Base-by-base conservation (phyloP, 1,284 basidiomycete genomes). In the Fomitopsis palustris region DNA sequence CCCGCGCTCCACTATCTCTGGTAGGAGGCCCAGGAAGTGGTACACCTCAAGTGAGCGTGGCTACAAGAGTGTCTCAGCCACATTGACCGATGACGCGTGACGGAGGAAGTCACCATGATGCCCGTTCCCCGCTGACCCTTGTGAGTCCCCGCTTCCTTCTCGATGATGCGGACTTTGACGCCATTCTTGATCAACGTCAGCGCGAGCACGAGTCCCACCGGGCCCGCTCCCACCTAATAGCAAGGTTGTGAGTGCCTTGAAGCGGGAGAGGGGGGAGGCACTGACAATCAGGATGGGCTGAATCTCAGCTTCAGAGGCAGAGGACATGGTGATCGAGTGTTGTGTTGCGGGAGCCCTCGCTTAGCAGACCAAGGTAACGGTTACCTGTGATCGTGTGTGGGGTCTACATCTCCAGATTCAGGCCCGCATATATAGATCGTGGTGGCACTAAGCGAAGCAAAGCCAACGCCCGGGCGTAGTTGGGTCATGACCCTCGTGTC, bases 111-210 rank as follows among this genome's bases (percentile, higher is more conserved):
- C 21, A 74, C 75, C 63, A 69, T 69, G 12, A 73, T 37, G 0
- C 68, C 74, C 19, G 58, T 45, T 4, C 69, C 71, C 1, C 75
- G 70, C 23, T 71, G 68, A 2, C 68, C 65, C 21, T 62, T 43
- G 39, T 62, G 62, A 47, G 67, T 60, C 0, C 64, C 59, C 3
- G 42, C 53, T n/a, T 66, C 68, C 54, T 74, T 77, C 23, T 76
- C 69, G n/a, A 78, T 68, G 45, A 77, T 69, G 21, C 76, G 73
- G 6, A 77, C 70, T 3, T 72, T 60, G 0, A 70, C 56, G 25
- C 67, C 65, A 47, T 69, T 64, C 59, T 69, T 61, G 9, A 58
- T 56, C 6, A 72, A 62, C 5, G 62, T 60, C 7, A 72, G 63
- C 6, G 70, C 71, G 5, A 63, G 57, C 3, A 67, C 60, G 5